Base-by-base conservation (phyloP, 176 grass and related monocot genomes). In the Thalia dealbata region DNA sequence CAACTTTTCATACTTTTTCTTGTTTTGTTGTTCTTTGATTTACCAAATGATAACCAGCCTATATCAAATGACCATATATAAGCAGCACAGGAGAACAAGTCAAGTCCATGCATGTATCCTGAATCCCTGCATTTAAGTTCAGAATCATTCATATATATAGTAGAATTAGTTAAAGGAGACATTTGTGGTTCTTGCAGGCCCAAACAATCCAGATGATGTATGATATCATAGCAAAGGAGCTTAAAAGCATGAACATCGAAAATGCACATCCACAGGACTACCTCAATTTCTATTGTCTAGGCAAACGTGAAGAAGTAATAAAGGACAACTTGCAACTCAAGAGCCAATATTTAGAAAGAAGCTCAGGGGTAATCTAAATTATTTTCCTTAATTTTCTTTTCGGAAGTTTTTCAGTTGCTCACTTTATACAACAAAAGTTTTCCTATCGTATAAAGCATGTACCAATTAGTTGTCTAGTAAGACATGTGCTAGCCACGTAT, bases 191-290 rank as follows among this genome's bases (percentile, higher is more conserved):
- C 64, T 74, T 73, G 54, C 83, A 99, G 95, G 50, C 79, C 35
- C 90, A 99, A 74, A 99, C 95, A 78, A 99, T 99, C 78, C 85
- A 88, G 68, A 88, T 99, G 95, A 99, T 99, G 95, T 99, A 99
- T 73, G 70, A 50, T 70, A 88, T 93, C 74, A 84, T 99, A 29
- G 95, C 79, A 32, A 64, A 84, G n/a, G 90, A 99, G 79, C 85
- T 99, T 71, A 93, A 84, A 81, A 73, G 83, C 52, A 84, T 82
- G 81, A 88, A 91, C 73, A 76, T 79, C 78, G 60, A 83, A 69
- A 67, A 90, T 84, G 74, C 60, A 52, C 68, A 86, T 72, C 90
- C 83, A 59, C 78, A 92, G 73, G 85, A 97, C 74, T 92, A 92
- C 77, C 82, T 96, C 61, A 96, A 97, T 84, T 97, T 97, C 71